These are phyloP conservation scores for Senna tora DNA, from an alignment of 306 rosid genomes.

Conservation along the genomic window DNA sequence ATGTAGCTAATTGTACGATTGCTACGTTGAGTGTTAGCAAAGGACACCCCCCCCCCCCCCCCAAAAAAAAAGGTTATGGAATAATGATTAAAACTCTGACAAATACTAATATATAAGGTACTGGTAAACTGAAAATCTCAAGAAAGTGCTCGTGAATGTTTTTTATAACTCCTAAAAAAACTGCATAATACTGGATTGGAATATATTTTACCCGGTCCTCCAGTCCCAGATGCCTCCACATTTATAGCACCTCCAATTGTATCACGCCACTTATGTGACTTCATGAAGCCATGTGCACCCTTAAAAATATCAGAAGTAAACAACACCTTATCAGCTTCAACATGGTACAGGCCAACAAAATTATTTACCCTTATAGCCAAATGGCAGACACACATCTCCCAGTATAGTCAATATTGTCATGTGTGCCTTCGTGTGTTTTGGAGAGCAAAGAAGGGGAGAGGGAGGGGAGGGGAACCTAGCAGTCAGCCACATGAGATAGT, in stretches of 20 bases:
- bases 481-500: background rate
- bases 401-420: background rate
- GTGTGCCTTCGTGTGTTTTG: background rate
- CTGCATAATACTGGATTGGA: conserved; percentile 31
- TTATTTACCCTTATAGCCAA: background rate
- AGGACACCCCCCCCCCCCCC: too few species aligned
- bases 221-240: conserved; percentile 92
- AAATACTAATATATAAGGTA: background rate
- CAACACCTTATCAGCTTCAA: conserved; percentile 38
- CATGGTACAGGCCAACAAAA: conserved; percentile 23
- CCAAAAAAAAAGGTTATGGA: background rate
- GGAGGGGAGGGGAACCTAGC: background rate
- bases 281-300: conserved; percentile 99
- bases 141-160: background rate
- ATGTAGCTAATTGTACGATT: conserved; percentile 14
- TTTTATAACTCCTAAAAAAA: conserved; percentile 10
- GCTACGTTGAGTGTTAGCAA: conserved; percentile 7
- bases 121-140: background rate
- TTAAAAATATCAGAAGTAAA: conserved; percentile 48
- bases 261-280: conserved; percentile 82
- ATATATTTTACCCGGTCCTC: conserved; percentile 77
- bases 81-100: conserved; percentile 11
- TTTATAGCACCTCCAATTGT: conserved; percentile 92
- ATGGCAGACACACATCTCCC: background rate
- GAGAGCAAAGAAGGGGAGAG: background rate